Conservation (phyloP, 345 rosid species). For the Murraya paniculata region DNA sequence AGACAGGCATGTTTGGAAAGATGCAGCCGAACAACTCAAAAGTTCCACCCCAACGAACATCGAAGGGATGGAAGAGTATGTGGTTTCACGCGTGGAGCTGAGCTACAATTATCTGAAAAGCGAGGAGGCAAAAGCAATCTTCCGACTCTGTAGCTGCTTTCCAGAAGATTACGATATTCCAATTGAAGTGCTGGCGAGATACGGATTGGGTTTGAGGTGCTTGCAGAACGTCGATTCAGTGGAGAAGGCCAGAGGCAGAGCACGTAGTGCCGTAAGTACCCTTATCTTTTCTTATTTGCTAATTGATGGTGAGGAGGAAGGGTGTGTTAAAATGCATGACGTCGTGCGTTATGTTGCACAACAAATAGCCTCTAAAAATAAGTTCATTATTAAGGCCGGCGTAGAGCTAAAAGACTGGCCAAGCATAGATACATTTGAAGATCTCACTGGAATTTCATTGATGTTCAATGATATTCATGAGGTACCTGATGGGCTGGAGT, state of each 20-base stretch:
- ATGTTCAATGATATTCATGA: neutral
- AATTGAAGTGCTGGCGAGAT: neutral
- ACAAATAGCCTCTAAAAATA: neutral
- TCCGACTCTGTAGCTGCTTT: slow-evolving; percentile 10
- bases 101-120: neutral
- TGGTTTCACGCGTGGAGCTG: neutral
- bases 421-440: neutral
- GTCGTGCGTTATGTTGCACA: neutral
- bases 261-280: neutral
- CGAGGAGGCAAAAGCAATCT: neutral
- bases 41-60: neutral
- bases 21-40: neutral
- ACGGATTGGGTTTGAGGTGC: slow-evolving; percentile 2
- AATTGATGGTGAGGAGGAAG: neutral
- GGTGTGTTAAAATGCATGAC: neutral
- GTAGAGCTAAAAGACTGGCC: neutral
- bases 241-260: slow-evolving; percentile 1
- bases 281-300: neutral
- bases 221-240: neutral
- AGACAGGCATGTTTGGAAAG: neutral
- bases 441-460: neutral
- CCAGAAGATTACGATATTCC: slow-evolving; percentile 14
- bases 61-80: neutral
- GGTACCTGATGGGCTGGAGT: neutral
- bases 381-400: neutral